Percentiles rank a stretch among this genome's conserved stretches.
Conservation (phyloP, 2,329 filamentous ascomycete species). For the Kalmusia sp. region DNA sequence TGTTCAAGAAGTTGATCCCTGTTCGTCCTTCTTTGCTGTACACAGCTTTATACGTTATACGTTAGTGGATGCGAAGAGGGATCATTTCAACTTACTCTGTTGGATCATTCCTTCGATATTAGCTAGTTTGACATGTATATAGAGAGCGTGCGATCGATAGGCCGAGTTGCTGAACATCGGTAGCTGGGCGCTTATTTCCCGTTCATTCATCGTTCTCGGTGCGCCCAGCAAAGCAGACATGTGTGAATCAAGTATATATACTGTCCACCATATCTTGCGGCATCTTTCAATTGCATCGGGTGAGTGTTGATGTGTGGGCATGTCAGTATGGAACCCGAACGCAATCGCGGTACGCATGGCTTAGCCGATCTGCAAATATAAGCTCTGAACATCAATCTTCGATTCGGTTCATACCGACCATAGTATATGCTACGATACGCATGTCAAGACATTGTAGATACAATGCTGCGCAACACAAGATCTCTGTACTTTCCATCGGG, state of each 20-base stretch:
- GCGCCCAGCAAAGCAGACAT: background rate
- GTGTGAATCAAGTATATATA: background rate
- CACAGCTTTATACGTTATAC: background rate
- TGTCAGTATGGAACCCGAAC: background rate
- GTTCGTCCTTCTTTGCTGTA: background rate
- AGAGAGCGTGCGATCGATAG: background rate
- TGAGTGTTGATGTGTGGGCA: background rate
- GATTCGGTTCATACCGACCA: background rate
- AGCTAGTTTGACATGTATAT: background rate
- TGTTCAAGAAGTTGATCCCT: background rate
- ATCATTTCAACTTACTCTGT: background rate
- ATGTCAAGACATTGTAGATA: background rate
- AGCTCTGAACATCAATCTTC: background rate
- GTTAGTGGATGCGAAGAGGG: background rate
- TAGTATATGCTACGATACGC: background rate
- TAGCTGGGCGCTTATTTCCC: background rate
- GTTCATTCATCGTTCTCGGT: background rate
- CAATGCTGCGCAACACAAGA: background rate
- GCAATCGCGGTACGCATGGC: background rate
- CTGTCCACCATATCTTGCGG: background rate
- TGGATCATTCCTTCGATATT: background rate
- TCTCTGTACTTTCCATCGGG: background rate
- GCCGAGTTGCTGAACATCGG: background rate
- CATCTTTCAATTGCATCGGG: background rate
- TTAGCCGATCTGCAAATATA: background rate